A percentile compares a stretch with the other conserved stretches of the same genome.
These are phyloP conservation scores for Epichloe uncinata DNA, from an alignment of 2,329 filamentous ascomycete genomes.

Conservation along the genomic window DNA sequence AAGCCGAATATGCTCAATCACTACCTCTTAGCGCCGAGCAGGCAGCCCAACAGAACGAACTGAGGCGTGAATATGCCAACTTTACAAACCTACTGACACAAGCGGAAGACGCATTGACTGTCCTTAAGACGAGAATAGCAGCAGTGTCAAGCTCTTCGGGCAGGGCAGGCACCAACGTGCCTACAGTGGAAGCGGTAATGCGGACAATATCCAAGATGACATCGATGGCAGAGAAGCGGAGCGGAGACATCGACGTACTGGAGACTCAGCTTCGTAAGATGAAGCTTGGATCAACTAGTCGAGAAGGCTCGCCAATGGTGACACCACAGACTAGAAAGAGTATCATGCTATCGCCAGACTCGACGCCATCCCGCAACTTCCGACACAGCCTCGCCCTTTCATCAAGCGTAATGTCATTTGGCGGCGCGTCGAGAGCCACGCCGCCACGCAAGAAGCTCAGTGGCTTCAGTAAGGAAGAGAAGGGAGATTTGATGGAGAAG, in stretches of 20 bases:
- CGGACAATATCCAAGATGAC: constrained; percentile 91
- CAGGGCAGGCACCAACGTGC: constrained; percentile 39
- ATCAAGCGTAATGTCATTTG: constrained; percentile 26
- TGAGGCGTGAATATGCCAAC: constrained; percentile 61
- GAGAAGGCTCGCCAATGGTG: constrained; percentile 29
- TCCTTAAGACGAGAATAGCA: constrained; percentile 68
- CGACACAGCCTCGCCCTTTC: constrained; percentile 26
- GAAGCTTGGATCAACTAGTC: constrained; percentile 33
- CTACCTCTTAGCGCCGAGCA: constrained; percentile 78
- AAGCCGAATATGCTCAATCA: constrained; percentile 48
- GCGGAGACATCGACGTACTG: constrained; percentile 78
- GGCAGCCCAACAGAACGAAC: constrained; percentile 66
- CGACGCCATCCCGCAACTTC: constrained; percentile 26
- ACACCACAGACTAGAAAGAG: constrained; percentile 25
- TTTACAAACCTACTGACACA: constrained; percentile 65
- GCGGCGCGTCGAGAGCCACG: constrained; percentile 25
- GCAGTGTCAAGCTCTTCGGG: constrained; percentile 37
- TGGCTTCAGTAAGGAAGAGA: constrained; percentile 47
- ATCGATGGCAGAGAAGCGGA: constrained; percentile 78
- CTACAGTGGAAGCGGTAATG: constrained; percentile 83
- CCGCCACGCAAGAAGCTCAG: constrained; percentile 48
- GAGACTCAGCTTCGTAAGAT: constrained; percentile 76
- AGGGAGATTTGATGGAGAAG: constrained; percentile 40
- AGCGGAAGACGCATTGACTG: constrained; percentile 64
- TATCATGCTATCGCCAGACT: constrained; percentile 30